Evolutionary conservation across 2,329 filamentous ascomycete genomes (phyloP).

Genomic region (Graphilbum sp.): DNA sequence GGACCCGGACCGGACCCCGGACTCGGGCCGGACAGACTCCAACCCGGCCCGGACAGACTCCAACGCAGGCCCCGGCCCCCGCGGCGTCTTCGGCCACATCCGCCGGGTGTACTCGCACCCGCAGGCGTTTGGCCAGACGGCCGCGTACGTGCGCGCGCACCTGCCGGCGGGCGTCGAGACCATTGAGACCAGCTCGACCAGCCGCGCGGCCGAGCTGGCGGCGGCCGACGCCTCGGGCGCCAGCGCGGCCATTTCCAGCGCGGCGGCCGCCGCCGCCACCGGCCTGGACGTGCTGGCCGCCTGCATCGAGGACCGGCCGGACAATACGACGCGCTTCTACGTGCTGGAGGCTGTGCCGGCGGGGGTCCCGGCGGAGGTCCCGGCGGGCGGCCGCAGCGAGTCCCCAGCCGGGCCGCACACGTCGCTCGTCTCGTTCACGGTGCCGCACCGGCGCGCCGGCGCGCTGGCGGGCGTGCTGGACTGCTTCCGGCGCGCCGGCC

Average conservation of each 20-base stretch:
- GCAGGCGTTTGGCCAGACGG: constrained; percentile 77
- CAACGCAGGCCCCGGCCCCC: background rate
- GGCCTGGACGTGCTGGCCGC: constrained; percentile 52
- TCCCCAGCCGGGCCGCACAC: constrained; percentile 30
- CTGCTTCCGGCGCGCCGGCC: constrained; percentile 54
- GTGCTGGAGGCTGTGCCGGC: constrained; percentile 33
- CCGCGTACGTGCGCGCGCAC: constrained; percentile 50
- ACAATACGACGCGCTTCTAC: constrained; percentile 70
- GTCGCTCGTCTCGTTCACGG: constrained; percentile 67
- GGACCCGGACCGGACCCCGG: no score
- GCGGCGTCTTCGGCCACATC: constrained; percentile 36
- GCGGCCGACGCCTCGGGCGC: constrained; percentile 38
- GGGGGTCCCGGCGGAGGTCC: no score
- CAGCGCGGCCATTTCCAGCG: constrained; percentile 64
- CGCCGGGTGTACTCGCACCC: constrained; percentile 79
- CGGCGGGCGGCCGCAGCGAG: constrained; percentile 10
- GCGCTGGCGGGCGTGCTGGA: constrained; percentile 65
- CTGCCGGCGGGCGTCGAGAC: constrained; percentile 54
- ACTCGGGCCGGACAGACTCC: no score
- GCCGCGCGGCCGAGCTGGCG: constrained; percentile 66
- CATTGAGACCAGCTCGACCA: constrained; percentile 74
- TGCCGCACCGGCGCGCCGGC: constrained; percentile 63
- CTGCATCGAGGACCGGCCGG: constrained; percentile 55
- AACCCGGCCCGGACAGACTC: no score
- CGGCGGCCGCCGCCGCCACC: constrained; percentile 52